Evolutionary conservation across 106 monocot species (phyloP).

Genomic region (Hemerocallis citrina): DNA sequence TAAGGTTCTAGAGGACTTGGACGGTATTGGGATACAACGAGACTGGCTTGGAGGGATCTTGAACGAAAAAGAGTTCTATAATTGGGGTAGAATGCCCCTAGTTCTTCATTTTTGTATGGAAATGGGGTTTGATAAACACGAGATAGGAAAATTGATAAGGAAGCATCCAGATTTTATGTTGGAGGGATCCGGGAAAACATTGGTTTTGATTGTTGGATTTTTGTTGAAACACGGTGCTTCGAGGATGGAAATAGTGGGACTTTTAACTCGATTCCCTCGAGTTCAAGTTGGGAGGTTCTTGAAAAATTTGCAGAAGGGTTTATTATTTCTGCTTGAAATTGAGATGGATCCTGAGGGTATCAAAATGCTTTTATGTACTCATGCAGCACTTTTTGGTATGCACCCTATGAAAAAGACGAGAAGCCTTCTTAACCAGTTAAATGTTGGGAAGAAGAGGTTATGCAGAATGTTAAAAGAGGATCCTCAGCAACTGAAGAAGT

Average conservation of each 20-base stretch:
- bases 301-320: constrained; percentile 25
- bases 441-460: constrained; percentile 25
- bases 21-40: constrained; percentile 26
- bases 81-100: constrained; percentile 45
- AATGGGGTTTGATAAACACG: constrained; percentile 30
- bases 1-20: constrained; percentile 34
- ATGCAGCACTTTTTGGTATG: constrained; percentile 36
- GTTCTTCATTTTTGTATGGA: constrained; percentile 30
- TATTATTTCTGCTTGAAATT: constrained; percentile 37
- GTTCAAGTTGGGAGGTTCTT: constrained; percentile 23
- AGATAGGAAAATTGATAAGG: constrained; percentile 22
- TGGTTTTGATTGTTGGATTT: constrained; percentile 21
- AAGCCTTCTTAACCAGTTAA: constrained; percentile 21
- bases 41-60: constrained; percentile 40
- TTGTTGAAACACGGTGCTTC: constrained; percentile 40
- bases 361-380: constrained; percentile 21
- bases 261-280: constrained; percentile 41
- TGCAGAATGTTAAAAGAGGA: constrained; percentile 45
- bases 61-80: constrained; percentile 37
- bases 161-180: constrained; percentile 34
- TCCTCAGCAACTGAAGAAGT: constrained; percentile 43
- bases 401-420: constrained; percentile 25
- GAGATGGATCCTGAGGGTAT: constrained; percentile 42
- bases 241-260: constrained; percentile 18
- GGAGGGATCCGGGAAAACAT: constrained; percentile 37